These are phyloP conservation scores for Pleurotus tuoliensis DNA, from an alignment of 768 basidiomycete genomes.

Conservation along the genomic window DNA sequence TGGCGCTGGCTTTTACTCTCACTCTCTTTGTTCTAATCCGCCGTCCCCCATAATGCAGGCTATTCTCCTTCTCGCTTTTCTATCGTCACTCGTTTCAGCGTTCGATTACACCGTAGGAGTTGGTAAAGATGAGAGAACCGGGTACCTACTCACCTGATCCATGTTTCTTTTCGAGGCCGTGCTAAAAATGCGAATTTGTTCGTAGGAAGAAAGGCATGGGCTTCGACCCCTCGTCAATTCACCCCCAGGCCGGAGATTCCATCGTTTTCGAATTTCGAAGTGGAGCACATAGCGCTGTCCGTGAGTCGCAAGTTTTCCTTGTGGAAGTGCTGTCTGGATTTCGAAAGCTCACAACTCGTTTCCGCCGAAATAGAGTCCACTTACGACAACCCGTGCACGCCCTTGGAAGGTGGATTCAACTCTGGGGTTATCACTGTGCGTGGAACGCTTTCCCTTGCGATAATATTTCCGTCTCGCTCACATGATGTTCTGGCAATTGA, in stretches of 20 bases:
- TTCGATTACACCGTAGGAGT: slow-evolving; percentile 32
- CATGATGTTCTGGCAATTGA: background rate
- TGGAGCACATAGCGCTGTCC: slow-evolving; percentile 34
- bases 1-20: too few species aligned
- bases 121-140: slow-evolving; percentile 38
- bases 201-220: slow-evolving; percentile 35
- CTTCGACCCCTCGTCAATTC: slow-evolving; percentile 37
- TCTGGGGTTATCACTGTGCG: slow-evolving; percentile 31
- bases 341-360: background rate
- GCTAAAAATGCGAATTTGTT: background rate
- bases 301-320: slow-evolving; percentile 22
- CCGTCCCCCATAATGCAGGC: background rate
- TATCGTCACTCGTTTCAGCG: slow-evolving; percentile 11
- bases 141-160: slow-evolving; percentile 18
- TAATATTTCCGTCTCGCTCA: background rate
- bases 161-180: background rate
- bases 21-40: too few species aligned
- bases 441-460: background rate
- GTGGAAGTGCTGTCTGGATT: background rate
- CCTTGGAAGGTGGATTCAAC: slow-evolving; percentile 27
- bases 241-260: slow-evolving; percentile 28
- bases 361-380: slow-evolving; percentile 25
- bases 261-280: slow-evolving; percentile 35
- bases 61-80: slow-evolving; percentile 20
- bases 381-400: slow-evolving; percentile 33